Conservation (phyloP, 768 basidiomycete species). For the Tricholoma flavovirens region DNA sequence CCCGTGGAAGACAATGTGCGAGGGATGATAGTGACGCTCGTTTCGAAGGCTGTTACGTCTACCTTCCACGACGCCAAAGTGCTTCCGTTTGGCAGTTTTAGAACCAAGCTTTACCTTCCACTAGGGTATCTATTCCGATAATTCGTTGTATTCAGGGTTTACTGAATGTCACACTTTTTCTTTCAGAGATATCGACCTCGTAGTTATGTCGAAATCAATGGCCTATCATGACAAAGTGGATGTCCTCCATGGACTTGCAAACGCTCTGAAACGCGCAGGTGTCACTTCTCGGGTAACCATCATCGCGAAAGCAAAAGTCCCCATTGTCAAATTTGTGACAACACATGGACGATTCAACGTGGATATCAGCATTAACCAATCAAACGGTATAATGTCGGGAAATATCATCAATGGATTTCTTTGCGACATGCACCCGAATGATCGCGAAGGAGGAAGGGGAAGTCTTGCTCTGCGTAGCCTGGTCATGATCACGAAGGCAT, state of each 20-base stretch:
- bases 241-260: slow-evolving; percentile 74
- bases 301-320: slow-evolving; percentile 91
- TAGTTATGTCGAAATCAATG: slow-evolving; percentile 76
- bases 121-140: slow-evolving; percentile 52
- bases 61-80: slow-evolving; percentile 78
- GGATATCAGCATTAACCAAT: slow-evolving; percentile 92
- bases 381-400: slow-evolving; percentile 75
- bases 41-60: slow-evolving; percentile 57
- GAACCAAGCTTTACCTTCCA: slow-evolving; percentile 91
- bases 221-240: slow-evolving; percentile 60
- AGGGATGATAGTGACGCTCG: slow-evolving; percentile 60
- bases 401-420: slow-evolving; percentile 79
- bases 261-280: slow-evolving; percentile 63
- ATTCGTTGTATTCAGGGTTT: slow-evolving; percentile 3
- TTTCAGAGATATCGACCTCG: slow-evolving; percentile 88
- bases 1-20: slow-evolving; percentile 82
- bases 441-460: slow-evolving; percentile 19
- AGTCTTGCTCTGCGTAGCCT: slow-evolving; percentile 74
- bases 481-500: slow-evolving; percentile 85
- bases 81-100: slow-evolving; percentile 86
- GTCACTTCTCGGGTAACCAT: slow-evolving; percentile 78
- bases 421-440: slow-evolving; percentile 41
- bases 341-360: slow-evolving; percentile 77
- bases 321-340: slow-evolving; percentile 94
- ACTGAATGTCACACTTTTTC: slow-evolving; percentile 7